phyloP scores from a whole-genome alignment of 768 basidiomycete species.

The Boletellus ananas region DNA sequence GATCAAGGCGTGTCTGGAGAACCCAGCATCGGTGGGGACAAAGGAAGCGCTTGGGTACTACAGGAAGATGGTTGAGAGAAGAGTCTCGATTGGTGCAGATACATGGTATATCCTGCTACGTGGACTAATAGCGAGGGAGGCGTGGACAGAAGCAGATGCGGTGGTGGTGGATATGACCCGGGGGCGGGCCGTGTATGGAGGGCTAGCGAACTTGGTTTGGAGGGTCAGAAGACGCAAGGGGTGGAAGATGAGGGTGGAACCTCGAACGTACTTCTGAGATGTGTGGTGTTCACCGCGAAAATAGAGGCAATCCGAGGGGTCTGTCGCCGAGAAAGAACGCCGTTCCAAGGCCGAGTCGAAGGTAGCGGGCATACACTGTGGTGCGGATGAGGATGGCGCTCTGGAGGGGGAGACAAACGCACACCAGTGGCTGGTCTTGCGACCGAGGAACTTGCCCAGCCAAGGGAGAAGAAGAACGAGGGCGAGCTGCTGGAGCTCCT shows the following conservation, averaged over 20 bases:
- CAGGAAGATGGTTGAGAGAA: conserved; percentile 52
- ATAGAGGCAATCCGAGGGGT: conserved; percentile 7
- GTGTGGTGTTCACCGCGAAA: conserved; percentile 15
- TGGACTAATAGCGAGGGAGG: conserved; percentile 54
- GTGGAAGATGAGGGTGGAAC: conserved; percentile 27
- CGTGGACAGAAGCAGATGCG: conserved; percentile 59
- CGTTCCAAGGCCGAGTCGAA: conserved; percentile 57
- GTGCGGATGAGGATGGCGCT: conserved; percentile 9
- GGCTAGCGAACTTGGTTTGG: conserved; percentile 46
- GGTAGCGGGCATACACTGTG: conserved; percentile 68
- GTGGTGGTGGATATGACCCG: conserved; percentile 59
- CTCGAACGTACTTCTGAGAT: conserved; percentile 28
- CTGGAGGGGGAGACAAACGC: conserved; percentile 29
- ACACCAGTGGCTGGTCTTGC: conserved; percentile 87
- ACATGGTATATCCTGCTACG: conserved; percentile 77
- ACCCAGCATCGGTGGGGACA: conserved; percentile 46
- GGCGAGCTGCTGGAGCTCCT: conserved; percentile 78
- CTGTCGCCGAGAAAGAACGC: conserved; percentile 57
- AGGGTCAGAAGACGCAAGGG: conserved; percentile 42
- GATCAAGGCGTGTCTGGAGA: conserved; percentile 61
- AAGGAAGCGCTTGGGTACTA: conserved; percentile 56
- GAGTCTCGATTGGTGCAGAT: conserved; percentile 48
- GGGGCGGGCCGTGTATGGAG: conserved; percentile 43
- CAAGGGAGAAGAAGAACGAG: conserved; percentile 80
- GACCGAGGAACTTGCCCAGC: conserved; percentile 84